phyloP scores from a whole-genome alignment of 768 basidiomycete species.

The Mrakia blollopis region DNA sequence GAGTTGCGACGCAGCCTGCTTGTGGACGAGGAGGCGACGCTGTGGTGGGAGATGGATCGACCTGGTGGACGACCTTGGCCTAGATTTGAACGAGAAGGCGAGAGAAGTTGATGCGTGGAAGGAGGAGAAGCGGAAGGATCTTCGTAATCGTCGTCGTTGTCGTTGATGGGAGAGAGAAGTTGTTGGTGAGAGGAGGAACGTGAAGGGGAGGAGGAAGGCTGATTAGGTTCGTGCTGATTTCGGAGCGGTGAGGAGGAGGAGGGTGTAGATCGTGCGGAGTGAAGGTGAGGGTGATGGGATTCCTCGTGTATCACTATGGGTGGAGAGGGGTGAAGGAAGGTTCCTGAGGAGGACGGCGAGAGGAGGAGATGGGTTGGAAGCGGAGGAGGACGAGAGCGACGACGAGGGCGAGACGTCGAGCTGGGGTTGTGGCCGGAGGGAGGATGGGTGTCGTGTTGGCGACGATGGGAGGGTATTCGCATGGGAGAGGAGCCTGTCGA shows the following conservation, averaged over 20 bases:
- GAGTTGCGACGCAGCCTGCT: neutral
- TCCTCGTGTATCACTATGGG: neutral
- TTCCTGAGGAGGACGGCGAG: neutral
- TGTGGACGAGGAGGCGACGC: neutral
- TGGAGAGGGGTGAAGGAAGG: neutral
- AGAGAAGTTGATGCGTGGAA: neutral
- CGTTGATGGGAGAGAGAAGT: conserved; percentile 7
- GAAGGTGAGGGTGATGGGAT: neutral
- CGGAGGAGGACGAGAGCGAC: neutral
- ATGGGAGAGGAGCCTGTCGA: neutral
- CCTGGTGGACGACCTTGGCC: neutral
- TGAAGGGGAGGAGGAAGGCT: neutral
- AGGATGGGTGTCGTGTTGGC: neutral
- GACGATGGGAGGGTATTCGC: neutral
- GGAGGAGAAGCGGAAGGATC: neutral
- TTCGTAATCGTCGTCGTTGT: conserved; percentile 2
- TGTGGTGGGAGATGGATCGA: neutral
- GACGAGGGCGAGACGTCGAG: neutral
- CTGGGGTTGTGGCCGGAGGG: neutral
- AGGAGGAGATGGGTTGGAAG: neutral
- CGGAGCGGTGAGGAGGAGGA: neutral
- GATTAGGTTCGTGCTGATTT: neutral
- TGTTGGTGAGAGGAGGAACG: neutral
- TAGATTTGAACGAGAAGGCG: neutral
- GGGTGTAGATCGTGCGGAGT: neutral